phyloP scores from a whole-genome alignment of 768 basidiomycete genomes.

The Boletales sp. region DNA sequence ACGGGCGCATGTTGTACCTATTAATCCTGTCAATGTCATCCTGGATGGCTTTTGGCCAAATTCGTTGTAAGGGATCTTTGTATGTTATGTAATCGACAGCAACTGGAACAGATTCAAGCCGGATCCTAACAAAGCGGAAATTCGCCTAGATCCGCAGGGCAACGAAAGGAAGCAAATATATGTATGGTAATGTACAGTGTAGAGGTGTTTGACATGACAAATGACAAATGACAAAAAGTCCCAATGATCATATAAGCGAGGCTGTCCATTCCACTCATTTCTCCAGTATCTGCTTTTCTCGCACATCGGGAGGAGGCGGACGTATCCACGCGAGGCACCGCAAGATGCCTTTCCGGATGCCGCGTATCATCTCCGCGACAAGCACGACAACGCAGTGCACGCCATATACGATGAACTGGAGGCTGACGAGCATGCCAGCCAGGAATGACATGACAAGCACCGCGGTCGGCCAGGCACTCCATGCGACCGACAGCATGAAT shows the following conservation, averaged over 20 bases:
- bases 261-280: neutral
- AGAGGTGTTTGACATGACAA: neutral
- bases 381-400: slow-evolving; percentile 24
- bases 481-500: slow-evolving; percentile 62
- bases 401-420: slow-evolving; percentile 67
- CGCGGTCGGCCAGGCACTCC: slow-evolving; percentile 58
- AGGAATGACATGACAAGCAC: slow-evolving; percentile 56
- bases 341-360: slow-evolving; percentile 10
- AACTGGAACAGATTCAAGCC: no score
- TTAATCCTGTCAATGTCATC: no score
- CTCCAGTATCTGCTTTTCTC: slow-evolving; percentile 6
- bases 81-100: no score
- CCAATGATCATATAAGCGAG: neutral
- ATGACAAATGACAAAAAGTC: neutral
- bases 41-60: no score
- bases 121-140: no score
- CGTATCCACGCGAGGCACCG: slow-evolving; percentile 12
- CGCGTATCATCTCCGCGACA: slow-evolving; percentile 4
- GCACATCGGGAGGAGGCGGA: slow-evolving; percentile 3
- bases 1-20: no score
- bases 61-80: no score
- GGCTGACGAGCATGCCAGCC: slow-evolving; percentile 54
- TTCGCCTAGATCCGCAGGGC: no score
- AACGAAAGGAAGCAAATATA: no score
- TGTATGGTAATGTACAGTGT: no score